Base-by-base conservation (phyloP, 768 basidiomycete species). In the Cubamyces lactineus region DNA sequence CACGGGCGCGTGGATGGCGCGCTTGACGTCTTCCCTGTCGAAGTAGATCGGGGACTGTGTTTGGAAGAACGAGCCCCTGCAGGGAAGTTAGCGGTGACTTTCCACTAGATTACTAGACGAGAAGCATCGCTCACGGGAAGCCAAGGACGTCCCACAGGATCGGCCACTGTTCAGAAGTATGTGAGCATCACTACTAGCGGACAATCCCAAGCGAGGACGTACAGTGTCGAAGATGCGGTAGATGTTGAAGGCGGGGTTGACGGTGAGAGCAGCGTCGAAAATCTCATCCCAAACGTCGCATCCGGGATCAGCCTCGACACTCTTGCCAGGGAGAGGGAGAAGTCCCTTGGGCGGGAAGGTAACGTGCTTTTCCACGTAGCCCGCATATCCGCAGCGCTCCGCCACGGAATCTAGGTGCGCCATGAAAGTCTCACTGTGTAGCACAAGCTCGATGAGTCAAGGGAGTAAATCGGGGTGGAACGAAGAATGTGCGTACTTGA, bases 121-220 rank as follows among this genome's bases (percentile, higher is more conserved):
- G 0, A 23, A 6, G 39, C 11, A 21, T 34, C 39, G 71, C 84
- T 39, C 67, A 88, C 85, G 89, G 89, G 80, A 88, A 91, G n/a
- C 89, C 89, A 30, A 91, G 85, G 5, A 91, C 88, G 62, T 91
- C 89, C 89, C 88, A 91, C 13, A 87, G 75, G 43, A 88, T 78
- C 0, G 89, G 90, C 73, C 77, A 89, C 65, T 79, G 46, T 12
- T 24, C 0, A 28, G 19, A n/a, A 47, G 23, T 16, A 15, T 26
- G 45, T 51, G 30, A 42, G 21, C 16, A 46, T 43, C n/a, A 24
- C 2, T 11, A 13, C 8, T 34, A 26, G 15, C 5, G 0, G 8
- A 30, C 16, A 40, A 23, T 15, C 9, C 45, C 39, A 6, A 23
- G 34, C 7, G 34, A 39, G 11, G 5, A 68, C 81, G 61, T 53